These are phyloP conservation scores for Didymella lethalis DNA, from an alignment of 2,329 filamentous ascomycete species.

Conservation along the genomic window DNA sequence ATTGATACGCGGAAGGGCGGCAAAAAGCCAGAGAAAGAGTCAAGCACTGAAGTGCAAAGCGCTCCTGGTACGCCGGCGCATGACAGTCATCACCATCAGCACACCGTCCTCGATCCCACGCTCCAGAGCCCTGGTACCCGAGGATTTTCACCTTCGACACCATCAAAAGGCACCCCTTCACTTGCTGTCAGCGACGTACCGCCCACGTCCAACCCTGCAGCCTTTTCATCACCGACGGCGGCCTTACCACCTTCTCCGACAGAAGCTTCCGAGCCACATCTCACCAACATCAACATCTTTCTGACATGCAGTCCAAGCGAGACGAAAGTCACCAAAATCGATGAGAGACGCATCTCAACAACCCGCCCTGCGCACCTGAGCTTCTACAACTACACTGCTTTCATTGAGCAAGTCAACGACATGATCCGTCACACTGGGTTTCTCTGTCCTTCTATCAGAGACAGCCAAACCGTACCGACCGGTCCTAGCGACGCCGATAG, in stretches of 20 bases:
- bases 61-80: background rate
- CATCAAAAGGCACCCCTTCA: background rate
- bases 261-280: constrained; percentile 18
- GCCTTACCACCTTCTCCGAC: constrained; percentile 5
- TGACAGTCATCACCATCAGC: constrained; percentile 24
- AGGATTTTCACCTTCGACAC: constrained; percentile 1
- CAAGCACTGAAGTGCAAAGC: constrained; percentile 30
- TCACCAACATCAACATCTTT: constrained; percentile 66
- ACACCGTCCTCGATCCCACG: constrained; percentile 20
- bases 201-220: background rate
- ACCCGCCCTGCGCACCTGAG: constrained; percentile 23
- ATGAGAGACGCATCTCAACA: constrained; percentile 32
- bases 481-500: constrained; percentile 22
- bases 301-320: constrained; percentile 56
- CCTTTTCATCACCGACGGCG: constrained; percentile 14
- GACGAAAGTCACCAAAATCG: constrained; percentile 59
- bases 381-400: constrained; percentile 32
- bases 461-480: background rate
- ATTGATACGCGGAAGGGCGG: constrained; percentile 63
- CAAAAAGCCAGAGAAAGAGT: constrained; percentile 45
- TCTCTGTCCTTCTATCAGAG: background rate
- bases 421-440: constrained; percentile 24
- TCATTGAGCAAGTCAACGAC: constrained; percentile 26
- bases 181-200: background rate
- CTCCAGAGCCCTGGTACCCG: constrained; percentile 3